A percentile compares a stretch with the other conserved stretches of the same genome.
Conservation (phyloP, 345 rosid genomes). For the Eucalyptus camaldulensis region DNA sequence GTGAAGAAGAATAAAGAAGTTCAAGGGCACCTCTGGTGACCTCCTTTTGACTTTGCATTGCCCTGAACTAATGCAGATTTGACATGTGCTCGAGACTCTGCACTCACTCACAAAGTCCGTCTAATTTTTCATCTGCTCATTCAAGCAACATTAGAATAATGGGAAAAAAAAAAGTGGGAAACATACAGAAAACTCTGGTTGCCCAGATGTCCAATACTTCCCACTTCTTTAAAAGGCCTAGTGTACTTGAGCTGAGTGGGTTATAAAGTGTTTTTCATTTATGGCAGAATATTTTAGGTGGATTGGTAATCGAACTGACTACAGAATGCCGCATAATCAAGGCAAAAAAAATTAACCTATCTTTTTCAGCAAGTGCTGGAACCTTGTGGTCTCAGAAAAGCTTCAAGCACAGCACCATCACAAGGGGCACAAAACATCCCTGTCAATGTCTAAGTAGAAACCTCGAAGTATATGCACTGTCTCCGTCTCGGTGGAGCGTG, state of each 20-base stretch:
- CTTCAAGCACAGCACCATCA: not conserved
- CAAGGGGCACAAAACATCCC: not conserved
- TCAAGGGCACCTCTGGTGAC: not conserved
- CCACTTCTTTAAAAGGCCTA: not conserved
- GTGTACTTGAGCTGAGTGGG: not conserved
- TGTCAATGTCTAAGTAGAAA: not conserved
- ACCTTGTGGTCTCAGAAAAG: not conserved
- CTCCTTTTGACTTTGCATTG: not conserved
- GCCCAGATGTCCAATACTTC: not conserved
- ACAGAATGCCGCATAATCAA: not conserved
- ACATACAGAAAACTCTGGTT: not conserved
- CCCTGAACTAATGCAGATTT: not conserved
- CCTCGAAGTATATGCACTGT: not conserved
- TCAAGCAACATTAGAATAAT: not conserved
- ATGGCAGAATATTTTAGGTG: not conserved
- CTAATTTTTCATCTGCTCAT: not conserved
- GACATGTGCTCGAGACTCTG: not conserved
- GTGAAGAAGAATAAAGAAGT: not conserved
- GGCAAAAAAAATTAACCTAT: not conserved
- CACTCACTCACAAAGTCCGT: not conserved
- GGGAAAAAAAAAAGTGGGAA: not conserved
- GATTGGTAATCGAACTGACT: not conserved
- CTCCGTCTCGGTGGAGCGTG: conserved; percentile 3
- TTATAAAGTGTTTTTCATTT: not conserved
- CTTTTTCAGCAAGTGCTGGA: not conserved